Evolutionary conservation across 345 rosid species (phyloP).

Genomic region (Euphorbia peplus): DNA sequence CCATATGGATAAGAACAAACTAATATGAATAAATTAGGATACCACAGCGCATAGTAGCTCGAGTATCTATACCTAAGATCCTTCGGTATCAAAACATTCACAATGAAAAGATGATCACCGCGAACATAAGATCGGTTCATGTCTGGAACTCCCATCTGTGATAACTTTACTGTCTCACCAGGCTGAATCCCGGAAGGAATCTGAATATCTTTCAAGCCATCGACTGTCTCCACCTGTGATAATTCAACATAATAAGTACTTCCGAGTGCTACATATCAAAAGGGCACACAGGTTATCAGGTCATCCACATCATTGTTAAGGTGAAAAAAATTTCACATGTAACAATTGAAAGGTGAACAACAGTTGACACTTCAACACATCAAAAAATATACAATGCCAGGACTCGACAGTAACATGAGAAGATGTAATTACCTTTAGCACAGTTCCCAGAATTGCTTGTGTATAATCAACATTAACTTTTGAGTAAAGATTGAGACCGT

Average conservation of each 20-base stretch:
- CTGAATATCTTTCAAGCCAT: constrained; percentile 64
- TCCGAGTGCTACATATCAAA: not conserved
- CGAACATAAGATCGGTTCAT: constrained; percentile 64
- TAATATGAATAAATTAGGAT: not conserved
- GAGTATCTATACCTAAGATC: constrained; percentile 48
- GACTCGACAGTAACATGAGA: not conserved
- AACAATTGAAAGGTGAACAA: not conserved
- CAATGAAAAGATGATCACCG: constrained; percentile 76
- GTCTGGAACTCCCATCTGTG: constrained; percentile 76
- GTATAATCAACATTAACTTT: constrained; percentile 68
- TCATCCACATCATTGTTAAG: not conserved
- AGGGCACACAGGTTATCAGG: not conserved
- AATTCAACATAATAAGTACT: not conserved
- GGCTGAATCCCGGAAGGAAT: constrained; percentile 87
- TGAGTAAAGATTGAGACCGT: constrained; percentile 78
- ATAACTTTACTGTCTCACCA: constrained; percentile 62
- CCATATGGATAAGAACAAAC: not conserved
- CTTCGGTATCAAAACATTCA: constrained; percentile 75
- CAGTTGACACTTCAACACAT: not conserved
- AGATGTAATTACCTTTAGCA: constrained; percentile 46
- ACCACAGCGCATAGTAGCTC: constrained; percentile 5
- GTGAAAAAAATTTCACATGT: not conserved
- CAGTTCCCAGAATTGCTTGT: constrained; percentile 78
- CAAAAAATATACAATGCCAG: not conserved
- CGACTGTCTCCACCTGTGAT: constrained; percentile 81